Evolutionary conservation across 768 basidiomycete genomes (phyloP).

Genomic region (Hypholoma fasciculare): DNA sequence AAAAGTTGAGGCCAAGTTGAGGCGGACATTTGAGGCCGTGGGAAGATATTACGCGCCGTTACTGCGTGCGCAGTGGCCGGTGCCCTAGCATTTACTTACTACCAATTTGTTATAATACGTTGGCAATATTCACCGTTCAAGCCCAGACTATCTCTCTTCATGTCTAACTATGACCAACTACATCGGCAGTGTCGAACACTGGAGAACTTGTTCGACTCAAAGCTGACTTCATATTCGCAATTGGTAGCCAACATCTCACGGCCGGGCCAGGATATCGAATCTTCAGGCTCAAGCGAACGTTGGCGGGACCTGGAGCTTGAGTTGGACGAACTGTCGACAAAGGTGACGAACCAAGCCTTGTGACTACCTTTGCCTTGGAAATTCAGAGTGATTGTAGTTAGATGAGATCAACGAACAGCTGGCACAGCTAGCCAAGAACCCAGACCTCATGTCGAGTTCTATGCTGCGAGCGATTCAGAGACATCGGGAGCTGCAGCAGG

Average conservation of each 20-base stretch:
- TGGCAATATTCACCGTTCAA: background rate
- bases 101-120: background rate
- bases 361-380: background rate
- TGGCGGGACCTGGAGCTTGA: conserved; percentile 86
- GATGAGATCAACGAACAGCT: conserved; percentile 87
- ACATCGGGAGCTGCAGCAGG: conserved; percentile 87
- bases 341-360: conserved; percentile 46
- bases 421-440: conserved; percentile 60
- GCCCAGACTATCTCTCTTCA: conserved; percentile 24
- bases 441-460: conserved; percentile 75
- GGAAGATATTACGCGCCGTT: background rate
- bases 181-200: conserved; percentile 92
- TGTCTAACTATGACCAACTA: conserved; percentile 85
- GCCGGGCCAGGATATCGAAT: conserved; percentile 62
- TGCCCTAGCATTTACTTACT: background rate
- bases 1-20: too few relatives aligned
- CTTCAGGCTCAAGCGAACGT: conserved; percentile 66
- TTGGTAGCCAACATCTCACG: conserved; percentile 69
- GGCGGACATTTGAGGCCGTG: background rate
- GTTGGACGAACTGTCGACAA: conserved; percentile 81
- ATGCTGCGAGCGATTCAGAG: conserved; percentile 89
- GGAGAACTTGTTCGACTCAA: conserved; percentile 89
- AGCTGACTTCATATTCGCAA: conserved; percentile 88
- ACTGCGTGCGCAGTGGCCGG: background rate
- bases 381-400: conserved; percentile 47